Evolutionary conservation across 2,329 filamentous ascomycete species (phyloP), one percentile per base, ranked within the genome.

Genomic region (Aspergillus candidus): DNA sequence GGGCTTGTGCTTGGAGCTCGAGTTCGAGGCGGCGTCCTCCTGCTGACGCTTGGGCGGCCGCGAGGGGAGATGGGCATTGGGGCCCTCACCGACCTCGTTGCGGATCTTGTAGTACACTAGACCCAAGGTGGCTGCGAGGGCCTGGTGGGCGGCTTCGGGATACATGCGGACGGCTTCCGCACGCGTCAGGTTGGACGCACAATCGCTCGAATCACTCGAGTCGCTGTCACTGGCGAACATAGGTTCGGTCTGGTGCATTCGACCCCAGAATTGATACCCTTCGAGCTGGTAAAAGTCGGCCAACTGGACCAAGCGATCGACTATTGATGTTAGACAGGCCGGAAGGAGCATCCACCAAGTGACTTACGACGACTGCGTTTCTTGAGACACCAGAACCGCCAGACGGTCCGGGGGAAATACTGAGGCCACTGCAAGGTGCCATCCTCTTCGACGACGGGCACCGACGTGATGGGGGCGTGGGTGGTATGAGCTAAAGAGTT

Each of bases 321-420:
- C 66, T 69, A 47, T 13, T n/a, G 40, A 17, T 13, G 22, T 44
- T 51, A 50, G 50, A 49, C 43, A 18, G 13, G 4, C 13, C 10
- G n/a, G 11, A 11, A 35, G 36, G 14, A 34, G 8, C 38, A 35
- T 47, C 43, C 36, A 44, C 40, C 15, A 47, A 22, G 32, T 17
- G 34, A 58, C 66, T 67, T 52, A 69, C 66, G 49, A 51, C 65
- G 52, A 50, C 60, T 68, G 51, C 60, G 56, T 53, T 67, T 67
- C 55, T 68, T 68, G 41, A 69, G 51, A 46, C 63, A 67, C 66
- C 66, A 69, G 44, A 69, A 69, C 35, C 63, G 58, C 66, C 65
- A 68, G 6, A 69, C 64, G 1, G 63, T 66, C 27, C 56, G 49
- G 14, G 66, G 66, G 35, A 69, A 68, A 40, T 64, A 67, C 29